Evolutionary conservation across 495 filamentous ascomycete genomes (phyloP).

Genomic region (Aspergillus sclerotiicarbonarius): DNA sequence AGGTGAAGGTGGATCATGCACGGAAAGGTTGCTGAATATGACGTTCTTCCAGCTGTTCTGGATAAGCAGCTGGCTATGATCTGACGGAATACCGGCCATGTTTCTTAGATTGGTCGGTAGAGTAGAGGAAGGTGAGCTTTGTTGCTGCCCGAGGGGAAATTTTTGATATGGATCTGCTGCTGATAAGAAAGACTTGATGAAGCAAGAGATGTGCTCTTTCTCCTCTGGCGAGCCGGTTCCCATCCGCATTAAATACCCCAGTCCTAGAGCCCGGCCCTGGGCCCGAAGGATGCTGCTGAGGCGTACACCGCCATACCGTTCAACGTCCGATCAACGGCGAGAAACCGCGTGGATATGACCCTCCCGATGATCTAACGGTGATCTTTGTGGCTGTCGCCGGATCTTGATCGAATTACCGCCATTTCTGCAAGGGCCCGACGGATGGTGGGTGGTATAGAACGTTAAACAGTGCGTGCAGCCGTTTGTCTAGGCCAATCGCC

Average conservation of each 20-base stretch:
- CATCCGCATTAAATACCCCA: constrained; percentile 14
- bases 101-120: background rate
- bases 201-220: background rate
- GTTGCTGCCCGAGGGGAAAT: background rate
- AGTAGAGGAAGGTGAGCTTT: constrained; percentile 2
- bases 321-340: constrained; percentile 25
- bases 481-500: constrained; percentile 9
- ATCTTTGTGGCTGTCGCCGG: constrained; percentile 21
- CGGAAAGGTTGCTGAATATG: constrained; percentile 10
- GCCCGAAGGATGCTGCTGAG: constrained; percentile 12
- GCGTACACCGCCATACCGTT: constrained; percentile 41
- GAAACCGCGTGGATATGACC: constrained; percentile 25
- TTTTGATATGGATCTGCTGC: background rate
- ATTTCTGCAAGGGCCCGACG: constrained; percentile 43
- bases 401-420: constrained; percentile 22
- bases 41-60: background rate
- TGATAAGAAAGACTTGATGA: background rate
- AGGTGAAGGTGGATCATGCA: constrained; percentile 38
- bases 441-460: constrained; percentile 34
- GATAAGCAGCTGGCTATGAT: background rate
- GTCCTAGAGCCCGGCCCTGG: constrained; percentile 6
- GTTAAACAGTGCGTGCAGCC: constrained; percentile 24
- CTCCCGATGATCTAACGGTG: constrained; percentile 17
- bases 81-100: background rate
- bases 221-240: constrained; percentile 1